A percentile compares a stretch with the other conserved stretches of the same genome.
Conservation (phyloP, 1,284 basidiomycete species). For the Pyrrhoderma noxium region DNA sequence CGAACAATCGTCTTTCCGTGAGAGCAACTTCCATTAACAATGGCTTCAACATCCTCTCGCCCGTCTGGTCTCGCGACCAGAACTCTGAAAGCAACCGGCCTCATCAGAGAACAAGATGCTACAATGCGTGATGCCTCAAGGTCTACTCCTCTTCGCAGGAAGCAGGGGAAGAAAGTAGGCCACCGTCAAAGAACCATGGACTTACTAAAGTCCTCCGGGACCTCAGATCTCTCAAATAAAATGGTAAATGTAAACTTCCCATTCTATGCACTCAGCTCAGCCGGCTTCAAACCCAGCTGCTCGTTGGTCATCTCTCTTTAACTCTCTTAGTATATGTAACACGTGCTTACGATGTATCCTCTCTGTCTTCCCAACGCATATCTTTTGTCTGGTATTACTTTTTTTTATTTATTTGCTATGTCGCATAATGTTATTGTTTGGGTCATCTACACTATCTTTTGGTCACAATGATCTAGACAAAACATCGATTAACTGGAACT, state of each 20-base stretch:
- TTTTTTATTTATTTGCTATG: conserved; percentile 5
- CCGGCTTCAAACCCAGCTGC: conserved; percentile 22
- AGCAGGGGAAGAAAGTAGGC: conserved; percentile 54
- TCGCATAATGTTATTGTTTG: conserved; percentile 1
- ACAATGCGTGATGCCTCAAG: conserved; percentile 60
- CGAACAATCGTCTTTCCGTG: background rate
- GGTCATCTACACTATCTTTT: conserved; percentile 26
- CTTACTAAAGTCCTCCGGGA: conserved; percentile 41
- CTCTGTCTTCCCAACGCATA: conserved; percentile 27
- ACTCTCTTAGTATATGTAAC: conserved; percentile 28
- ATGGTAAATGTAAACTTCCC: conserved; percentile 64
- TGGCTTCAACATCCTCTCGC: conserved; percentile 28
- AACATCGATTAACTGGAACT: conserved; percentile 24
- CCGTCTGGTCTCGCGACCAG: conserved; percentile 47
- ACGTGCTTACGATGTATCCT: conserved; percentile 36
- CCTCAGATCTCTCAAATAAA: conserved; percentile 38
- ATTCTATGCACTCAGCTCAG: conserved; percentile 19
- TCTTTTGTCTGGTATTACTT: conserved; percentile 8
- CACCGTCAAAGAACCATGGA: conserved; percentile 55
- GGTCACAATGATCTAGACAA: conserved; percentile 28
- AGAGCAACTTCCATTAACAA: background rate
- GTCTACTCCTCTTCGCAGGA: conserved; percentile 19
- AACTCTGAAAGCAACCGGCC: conserved; percentile 59
- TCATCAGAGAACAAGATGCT: conserved; percentile 52
- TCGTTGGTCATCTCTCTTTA: conserved; percentile 28